Conservation (phyloP, 2,329 filamentous ascomycete genomes). For the Fusarium solani-melongenae region DNA sequence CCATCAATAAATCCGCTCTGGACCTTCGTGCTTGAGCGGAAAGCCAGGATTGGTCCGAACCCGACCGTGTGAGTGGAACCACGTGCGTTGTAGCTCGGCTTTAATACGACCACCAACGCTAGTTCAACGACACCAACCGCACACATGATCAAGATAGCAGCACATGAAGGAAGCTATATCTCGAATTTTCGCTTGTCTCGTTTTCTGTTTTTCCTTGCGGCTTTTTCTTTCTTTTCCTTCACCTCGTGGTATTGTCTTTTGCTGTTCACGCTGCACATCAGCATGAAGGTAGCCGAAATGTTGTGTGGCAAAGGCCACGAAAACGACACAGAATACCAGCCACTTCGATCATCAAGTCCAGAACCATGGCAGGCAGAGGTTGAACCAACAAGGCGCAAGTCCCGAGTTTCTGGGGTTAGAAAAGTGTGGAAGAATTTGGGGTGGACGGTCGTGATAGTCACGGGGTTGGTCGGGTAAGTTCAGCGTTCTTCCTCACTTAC, state of each 20-base stretch:
- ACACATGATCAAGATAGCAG: background rate
- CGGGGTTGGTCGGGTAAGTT: constrained; percentile 25
- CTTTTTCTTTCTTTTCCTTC: background rate
- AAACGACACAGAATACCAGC: background rate
- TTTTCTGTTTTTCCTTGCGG: background rate
- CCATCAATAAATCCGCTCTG: background rate
- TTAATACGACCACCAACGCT: background rate
- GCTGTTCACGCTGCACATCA: background rate
- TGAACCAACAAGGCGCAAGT: background rate
- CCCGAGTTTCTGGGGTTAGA: background rate
- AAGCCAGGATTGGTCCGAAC: background rate
- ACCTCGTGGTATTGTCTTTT: background rate
- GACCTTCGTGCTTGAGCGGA: background rate
- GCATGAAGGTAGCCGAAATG: background rate
- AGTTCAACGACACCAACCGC: background rate
- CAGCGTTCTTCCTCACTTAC: background rate
- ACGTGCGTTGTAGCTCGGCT: background rate
- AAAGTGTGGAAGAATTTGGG: constrained; percentile 3
- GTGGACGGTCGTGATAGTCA: background rate
- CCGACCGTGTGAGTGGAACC: background rate
- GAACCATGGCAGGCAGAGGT: background rate
- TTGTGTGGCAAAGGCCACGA: background rate
- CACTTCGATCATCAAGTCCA: background rate
- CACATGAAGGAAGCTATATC: background rate
- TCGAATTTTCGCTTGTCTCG: background rate